Evolutionary conservation across 2,329 filamentous ascomycete genomes (phyloP).

Genomic region (Stemphylium vesicarium): DNA sequence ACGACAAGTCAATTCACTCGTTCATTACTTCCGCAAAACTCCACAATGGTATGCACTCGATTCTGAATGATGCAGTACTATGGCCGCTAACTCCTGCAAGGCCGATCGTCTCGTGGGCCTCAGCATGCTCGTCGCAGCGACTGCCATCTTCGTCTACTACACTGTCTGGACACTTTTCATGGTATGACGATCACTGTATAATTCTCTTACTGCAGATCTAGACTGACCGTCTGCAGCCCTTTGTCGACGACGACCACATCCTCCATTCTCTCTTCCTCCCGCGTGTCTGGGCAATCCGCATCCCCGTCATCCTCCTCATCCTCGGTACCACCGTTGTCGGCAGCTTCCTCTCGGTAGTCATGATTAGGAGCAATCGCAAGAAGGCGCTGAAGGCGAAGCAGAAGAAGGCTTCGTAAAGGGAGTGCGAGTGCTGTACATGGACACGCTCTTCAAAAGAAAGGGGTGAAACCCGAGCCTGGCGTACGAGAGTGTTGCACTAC

Average conservation of each 20-base stretch:
- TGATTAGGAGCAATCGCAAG: slow-evolving; percentile 99
- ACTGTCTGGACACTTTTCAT: slow-evolving; percentile 97
- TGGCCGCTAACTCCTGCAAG: slow-evolving; percentile 57
- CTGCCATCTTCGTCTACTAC: slow-evolving; percentile 85
- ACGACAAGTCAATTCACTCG: slow-evolving; percentile 22
- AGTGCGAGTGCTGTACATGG: neutral
- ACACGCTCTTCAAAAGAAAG: neutral
- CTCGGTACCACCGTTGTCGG: slow-evolving; percentile 92
- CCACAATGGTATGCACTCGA: slow-evolving; percentile 38
- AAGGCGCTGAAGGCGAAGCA: slow-evolving; percentile 93
- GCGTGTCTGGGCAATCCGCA: slow-evolving; percentile 97
- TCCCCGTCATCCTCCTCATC: slow-evolving; percentile 94
- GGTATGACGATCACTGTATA: slow-evolving; percentile 62
- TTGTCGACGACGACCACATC: slow-evolving; percentile 92
- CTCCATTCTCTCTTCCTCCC: slow-evolving; percentile 95
- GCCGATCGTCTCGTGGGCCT: slow-evolving; percentile 86
- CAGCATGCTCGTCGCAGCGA: slow-evolving; percentile 76
- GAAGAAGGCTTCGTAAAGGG: slow-evolving; percentile 72
- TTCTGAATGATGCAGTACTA: neutral
- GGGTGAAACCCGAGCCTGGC: neutral
- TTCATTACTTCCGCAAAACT: slow-evolving; percentile 15
- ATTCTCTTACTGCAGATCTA: neutral
- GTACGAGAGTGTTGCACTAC: neutral
- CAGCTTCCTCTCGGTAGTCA: slow-evolving; percentile 93
- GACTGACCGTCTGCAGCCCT: slow-evolving; percentile 68